A percentile compares a stretch with the other conserved stretches of the same genome.
phyloP scores from a whole-genome alignment of 1,284 basidiomycete genomes.

The Caloboletus firmus region DNA sequence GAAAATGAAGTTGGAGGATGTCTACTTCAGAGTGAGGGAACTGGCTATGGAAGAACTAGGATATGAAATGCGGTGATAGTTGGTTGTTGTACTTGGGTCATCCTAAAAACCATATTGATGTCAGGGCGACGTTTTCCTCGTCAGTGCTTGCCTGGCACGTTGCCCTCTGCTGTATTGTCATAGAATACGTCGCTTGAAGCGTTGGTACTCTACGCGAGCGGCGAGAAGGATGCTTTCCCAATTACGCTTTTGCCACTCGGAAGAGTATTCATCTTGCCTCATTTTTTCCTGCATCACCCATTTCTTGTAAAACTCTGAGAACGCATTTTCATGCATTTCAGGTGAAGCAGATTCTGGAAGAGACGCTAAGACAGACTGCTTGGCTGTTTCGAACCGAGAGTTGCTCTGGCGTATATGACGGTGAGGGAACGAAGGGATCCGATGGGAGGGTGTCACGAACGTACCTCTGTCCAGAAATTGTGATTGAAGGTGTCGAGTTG shows the following conservation, averaged over 20 bases:
- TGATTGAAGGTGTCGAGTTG: slow-evolving; percentile 72
- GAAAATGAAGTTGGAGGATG: slow-evolving; percentile 55
- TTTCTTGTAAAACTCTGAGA: slow-evolving; percentile 67
- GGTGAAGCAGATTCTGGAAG: slow-evolving; percentile 51
- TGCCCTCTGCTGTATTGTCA: slow-evolving; percentile 2
- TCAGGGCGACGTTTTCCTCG: not conserved
- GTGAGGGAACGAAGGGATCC: slow-evolving; percentile 2
- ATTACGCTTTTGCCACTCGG: slow-evolving; percentile 63
- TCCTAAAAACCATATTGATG: not conserved
- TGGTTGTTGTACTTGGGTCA: not conserved
- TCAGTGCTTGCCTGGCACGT: no score
- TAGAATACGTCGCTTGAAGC: slow-evolving; percentile 32
- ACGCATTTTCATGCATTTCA: slow-evolving; percentile 59
- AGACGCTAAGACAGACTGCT: slow-evolving; percentile 54
- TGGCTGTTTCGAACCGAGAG: slow-evolving; percentile 66
- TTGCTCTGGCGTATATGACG: slow-evolving; percentile 55
- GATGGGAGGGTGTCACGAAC: slow-evolving; percentile 29
- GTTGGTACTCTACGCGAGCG: slow-evolving; percentile 50
- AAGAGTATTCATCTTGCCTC: slow-evolving; percentile 57
- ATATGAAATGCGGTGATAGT: slow-evolving; percentile 25
- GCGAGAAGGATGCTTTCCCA: slow-evolving; percentile 53
- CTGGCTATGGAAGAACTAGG: slow-evolving; percentile 50
- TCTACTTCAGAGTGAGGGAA: slow-evolving; percentile 60
- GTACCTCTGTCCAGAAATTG: slow-evolving; percentile 72
- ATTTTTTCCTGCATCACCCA: slow-evolving; percentile 69